phyloP scores from a whole-genome alignment of 139 green algal species.

The Mychonastes homosphaera region DNA sequence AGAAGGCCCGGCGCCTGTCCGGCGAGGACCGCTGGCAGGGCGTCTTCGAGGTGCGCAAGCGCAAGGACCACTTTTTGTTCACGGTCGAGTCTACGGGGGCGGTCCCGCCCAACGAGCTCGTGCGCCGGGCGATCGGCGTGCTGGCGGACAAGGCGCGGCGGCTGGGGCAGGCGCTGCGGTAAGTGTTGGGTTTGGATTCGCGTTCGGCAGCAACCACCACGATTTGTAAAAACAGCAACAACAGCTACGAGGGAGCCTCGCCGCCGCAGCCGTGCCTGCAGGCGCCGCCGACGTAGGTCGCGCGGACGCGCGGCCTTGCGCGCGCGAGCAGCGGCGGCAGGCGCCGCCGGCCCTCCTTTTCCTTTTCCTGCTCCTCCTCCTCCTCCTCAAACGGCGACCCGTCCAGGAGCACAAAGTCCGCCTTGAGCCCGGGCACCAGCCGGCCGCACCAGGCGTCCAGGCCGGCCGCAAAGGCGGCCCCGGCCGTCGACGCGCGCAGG shows the following conservation, averaged over 20 bases:
- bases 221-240: too few species aligned
- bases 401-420: slow-evolving; percentile 49
- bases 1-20: slow-evolving; percentile 43
- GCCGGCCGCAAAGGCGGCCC: slow-evolving; percentile 11
- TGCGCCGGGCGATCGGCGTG: slow-evolving; percentile 55
- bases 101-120: slow-evolving; percentile 60
- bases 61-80: slow-evolving; percentile 96
- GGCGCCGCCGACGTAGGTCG: too few species aligned
- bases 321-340: too few species aligned
- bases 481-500: slow-evolving; percentile 34
- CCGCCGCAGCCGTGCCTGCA: too few species aligned
- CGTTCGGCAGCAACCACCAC: too few species aligned
- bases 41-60: slow-evolving; percentile 61
- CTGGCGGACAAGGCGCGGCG: slow-evolving; percentile 65
- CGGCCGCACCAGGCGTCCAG: slow-evolving; percentile 22
- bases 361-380: too few species aligned
- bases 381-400: too few species aligned
- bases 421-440: slow-evolving; percentile 22
- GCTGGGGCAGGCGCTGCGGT: slow-evolving; percentile 47
- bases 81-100: slow-evolving; percentile 85
- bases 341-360: too few species aligned
- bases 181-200: too few species aligned
- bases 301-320: too few species aligned
- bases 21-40: slow-evolving; percentile 41
- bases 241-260: too few species aligned